Evolutionary conservation across 345 rosid species (phyloP), one percentile per base, ranked within the genome.

Genomic region (Noccaea bulbosa): DNA sequence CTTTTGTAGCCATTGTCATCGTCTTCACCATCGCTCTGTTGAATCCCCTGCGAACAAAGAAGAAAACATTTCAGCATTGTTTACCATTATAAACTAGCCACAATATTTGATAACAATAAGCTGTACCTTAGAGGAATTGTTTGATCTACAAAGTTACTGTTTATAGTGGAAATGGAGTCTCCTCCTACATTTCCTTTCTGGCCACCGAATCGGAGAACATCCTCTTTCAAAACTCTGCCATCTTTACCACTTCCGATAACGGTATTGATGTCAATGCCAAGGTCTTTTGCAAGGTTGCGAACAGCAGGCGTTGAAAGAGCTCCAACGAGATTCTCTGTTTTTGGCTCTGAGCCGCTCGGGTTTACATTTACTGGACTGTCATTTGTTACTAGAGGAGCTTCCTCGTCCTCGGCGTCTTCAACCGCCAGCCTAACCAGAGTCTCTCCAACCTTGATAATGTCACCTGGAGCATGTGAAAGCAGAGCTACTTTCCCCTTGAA

Each of bases 371-470:
- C 80, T 24, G 71, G 14, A 72, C 48, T 35, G 22, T 68, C 79
- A 8, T 69, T 38, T 45, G 49, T 53, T 69, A 44, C 48, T 22
- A 34, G 22, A 50, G 82, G 78, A 79, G 74, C 74, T 14, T 67
- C 78, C 0, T 74, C 35, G n/a, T n/a, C n/a, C 0, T 74, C 35
- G 10, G 78, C 53, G 20, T 78, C 90, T 65, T 86, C 85, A 30
- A 86, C 88, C 0, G 54, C 77, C 74, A 93, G 75, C 84, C 83
- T 87, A 45, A 93, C 77, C 59, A 93, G 88, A 71, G 93, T 86
- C 77, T 93, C 98, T 56, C 98, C 98, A 30, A 93, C 98, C 96
- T 93, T 93, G 15, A 93, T 91, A 55, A 93, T 93, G 65, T 84
- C 75, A 30, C 97, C 96, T 52, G 98, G 94, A 82, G 62, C 64